These are phyloP conservation scores for Penicillium occitanis DNA, from an alignment of 2,329 filamentous ascomycete genomes.

Conservation along the genomic window DNA sequence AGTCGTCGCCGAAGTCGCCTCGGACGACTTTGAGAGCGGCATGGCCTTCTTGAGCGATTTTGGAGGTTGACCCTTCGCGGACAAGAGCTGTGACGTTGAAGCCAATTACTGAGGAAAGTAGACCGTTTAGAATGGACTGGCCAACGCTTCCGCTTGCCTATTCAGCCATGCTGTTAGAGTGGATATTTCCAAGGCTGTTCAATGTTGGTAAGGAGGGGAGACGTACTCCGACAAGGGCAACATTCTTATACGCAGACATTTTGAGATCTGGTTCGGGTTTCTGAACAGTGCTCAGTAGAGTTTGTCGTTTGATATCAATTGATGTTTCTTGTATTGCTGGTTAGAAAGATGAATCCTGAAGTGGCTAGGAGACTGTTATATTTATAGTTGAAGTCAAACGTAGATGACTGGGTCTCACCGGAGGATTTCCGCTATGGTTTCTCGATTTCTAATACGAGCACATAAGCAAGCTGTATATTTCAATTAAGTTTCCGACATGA, in stretches of 20 bases:
- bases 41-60: constrained; percentile 8
- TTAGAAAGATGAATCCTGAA: background rate
- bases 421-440: background rate
- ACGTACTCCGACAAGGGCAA: constrained; percentile 18
- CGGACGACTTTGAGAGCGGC: constrained; percentile 10
- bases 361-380: background rate
- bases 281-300: background rate
- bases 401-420: background rate
- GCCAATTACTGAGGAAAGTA: constrained; percentile 2
- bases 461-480: background rate
- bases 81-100: constrained; percentile 15
- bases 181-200: background rate
- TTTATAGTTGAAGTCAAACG: background rate
- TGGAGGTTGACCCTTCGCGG: constrained; percentile 8
- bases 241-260: constrained; percentile 13
- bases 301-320: background rate
- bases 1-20: constrained; percentile 7
- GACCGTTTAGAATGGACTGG: constrained; percentile 8
- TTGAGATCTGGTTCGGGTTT: background rate
- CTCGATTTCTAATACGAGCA: background rate
- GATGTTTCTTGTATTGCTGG: background rate
- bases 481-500: background rate
- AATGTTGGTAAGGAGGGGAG: background rate
- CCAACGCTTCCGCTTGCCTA: constrained; percentile 18
- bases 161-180: background rate